Evolutionary conservation across 768 basidiomycete species (phyloP).

Genomic region (Auricularia heimuer): DNA sequence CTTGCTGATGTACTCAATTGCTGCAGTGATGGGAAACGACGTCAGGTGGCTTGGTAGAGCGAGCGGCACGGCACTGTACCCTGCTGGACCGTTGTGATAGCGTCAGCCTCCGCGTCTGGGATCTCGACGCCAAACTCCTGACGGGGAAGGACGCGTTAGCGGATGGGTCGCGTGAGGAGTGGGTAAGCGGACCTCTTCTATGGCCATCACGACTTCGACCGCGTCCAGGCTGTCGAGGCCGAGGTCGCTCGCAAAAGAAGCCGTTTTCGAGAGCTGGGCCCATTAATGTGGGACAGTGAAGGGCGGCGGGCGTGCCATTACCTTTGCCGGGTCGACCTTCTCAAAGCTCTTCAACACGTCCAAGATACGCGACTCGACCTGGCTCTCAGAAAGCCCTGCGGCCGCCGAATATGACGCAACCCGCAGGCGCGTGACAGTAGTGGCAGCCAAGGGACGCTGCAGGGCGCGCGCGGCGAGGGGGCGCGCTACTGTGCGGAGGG

Average conservation of each 20-base stretch:
- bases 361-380: constrained; percentile 64
- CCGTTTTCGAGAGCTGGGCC: constrained; percentile 49
- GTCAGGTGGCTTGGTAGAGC: constrained; percentile 3
- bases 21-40: constrained; percentile 29
- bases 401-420: constrained; percentile 53
- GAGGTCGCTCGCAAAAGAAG: constrained; percentile 72
- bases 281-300: not conserved
- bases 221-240: constrained; percentile 93
- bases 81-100: constrained; percentile 83
- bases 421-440: not conserved
- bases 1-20: constrained; percentile 91
- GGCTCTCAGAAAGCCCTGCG: constrained; percentile 52
- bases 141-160: not conserved
- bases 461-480: not conserved
- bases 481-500: not conserved
- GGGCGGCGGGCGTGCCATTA: constrained; percentile 21
- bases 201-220: constrained; percentile 97
- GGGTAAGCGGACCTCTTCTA: constrained; percentile 64
- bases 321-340: constrained; percentile 74
- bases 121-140: constrained; percentile 98
- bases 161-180: not conserved
- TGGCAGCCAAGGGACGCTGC: not conserved
- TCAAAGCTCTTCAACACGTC: constrained; percentile 84
- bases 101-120: constrained; percentile 92
- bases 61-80: constrained; percentile 38